A percentile compares a stretch with the other conserved stretches of the same genome.
Evolutionary conservation across 2,329 filamentous ascomycete species (phyloP).

Genomic region (Amauroascus verrucosus): DNA sequence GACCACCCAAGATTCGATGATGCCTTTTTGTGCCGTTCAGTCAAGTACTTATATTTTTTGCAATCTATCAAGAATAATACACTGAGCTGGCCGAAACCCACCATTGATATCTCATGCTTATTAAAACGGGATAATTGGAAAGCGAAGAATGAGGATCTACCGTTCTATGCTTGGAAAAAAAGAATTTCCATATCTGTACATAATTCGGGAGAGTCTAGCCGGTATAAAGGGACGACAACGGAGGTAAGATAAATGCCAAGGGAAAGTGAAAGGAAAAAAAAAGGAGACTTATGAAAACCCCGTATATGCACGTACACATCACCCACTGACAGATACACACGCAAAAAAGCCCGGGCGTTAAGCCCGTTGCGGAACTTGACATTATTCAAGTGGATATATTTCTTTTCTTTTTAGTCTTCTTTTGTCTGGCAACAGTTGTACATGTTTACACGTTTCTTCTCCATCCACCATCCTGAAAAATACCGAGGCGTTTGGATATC

Average conservation of each 20-base stretch:
- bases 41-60: background rate
- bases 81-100: background rate
- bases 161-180: background rate
- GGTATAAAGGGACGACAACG: background rate
- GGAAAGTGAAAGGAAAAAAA: background rate
- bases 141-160: background rate
- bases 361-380: constrained; percentile 1
- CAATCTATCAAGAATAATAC: background rate
- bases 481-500: background rate
- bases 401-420: background rate
- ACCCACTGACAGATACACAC: constrained; percentile 2
- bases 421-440: background rate
- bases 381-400: background rate
- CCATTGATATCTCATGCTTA: background rate
- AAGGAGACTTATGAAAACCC: background rate
- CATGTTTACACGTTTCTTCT: background rate
- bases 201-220: constrained; percentile 6
- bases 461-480: background rate
- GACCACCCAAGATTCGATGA: no score
- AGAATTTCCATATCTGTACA: constrained; percentile 6
- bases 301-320: background rate
- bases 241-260: background rate
- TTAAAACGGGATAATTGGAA: background rate
- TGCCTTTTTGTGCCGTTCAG: no score
- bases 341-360: background rate